Percentiles rank a stretch among this genome's conserved stretches.
These are phyloP conservation scores for Alopecurus myosuroides DNA, from an alignment of 176 grass and related monocot genomes.

Conservation along the genomic window DNA sequence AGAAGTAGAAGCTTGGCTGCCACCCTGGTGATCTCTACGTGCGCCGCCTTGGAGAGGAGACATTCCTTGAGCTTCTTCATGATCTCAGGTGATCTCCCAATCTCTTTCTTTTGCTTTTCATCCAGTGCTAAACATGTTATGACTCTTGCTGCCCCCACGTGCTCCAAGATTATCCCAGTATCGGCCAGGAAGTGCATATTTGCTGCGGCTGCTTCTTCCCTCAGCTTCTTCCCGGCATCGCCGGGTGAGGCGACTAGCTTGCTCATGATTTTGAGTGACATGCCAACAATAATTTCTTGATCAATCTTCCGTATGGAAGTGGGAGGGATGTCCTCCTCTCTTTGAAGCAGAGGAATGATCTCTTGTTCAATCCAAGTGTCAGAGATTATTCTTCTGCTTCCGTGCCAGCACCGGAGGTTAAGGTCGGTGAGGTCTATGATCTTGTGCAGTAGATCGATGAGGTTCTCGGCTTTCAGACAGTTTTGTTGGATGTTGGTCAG, in stretches of 20 bases:
- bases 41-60: background rate
- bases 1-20: constrained; percentile 17
- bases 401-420: background rate
- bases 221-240: background rate
- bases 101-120: background rate
- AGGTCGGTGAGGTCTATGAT: constrained; percentile 12
- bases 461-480: background rate
- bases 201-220: background rate
- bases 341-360: background rate
- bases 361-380: constrained; percentile 29
- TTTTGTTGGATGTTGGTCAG: constrained; percentile 2
- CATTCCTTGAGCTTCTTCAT: constrained; percentile 24
- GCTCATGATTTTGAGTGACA: constrained; percentile 18
- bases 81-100: background rate
- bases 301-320: constrained; percentile 1
- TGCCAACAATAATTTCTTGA: constrained; percentile 15
- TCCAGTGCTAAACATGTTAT: constrained; percentile 14
- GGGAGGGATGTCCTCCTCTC: constrained; percentile 6
- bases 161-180: background rate
- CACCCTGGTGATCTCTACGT: constrained; percentile 1
- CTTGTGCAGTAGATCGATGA: background rate
- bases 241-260: background rate
- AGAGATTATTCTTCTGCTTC: background rate
- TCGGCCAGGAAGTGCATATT: background rate
- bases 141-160: constrained; percentile 4